These are phyloP conservation scores for Ophiostoma quercus DNA, from an alignment of 2,329 filamentous ascomycete genomes.

Conservation along the genomic window DNA sequence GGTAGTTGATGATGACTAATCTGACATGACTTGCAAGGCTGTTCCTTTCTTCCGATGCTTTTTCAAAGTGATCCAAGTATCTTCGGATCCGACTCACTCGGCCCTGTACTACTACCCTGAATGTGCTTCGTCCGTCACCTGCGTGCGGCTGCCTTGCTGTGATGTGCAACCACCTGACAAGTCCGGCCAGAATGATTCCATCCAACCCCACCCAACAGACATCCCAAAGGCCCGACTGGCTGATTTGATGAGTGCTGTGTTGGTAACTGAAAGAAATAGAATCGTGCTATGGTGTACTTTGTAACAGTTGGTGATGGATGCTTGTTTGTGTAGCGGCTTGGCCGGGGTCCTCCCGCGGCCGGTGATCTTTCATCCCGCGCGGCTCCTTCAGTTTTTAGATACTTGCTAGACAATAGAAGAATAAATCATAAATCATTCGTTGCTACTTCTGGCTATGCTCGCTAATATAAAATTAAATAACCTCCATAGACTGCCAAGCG, in stretches of 20 bases:
- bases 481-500: no score
- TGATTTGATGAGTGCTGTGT: not conserved
- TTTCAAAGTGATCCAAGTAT: not conserved
- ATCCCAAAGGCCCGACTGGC: not conserved
- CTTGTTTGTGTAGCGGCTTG: constrained; percentile 6
- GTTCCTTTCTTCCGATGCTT: not conserved
- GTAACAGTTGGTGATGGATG: not conserved
- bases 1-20: not conserved
- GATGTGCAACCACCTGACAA: not conserved
- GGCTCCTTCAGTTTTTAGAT: no score
- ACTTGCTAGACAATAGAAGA: not conserved
- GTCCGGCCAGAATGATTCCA: constrained; percentile 4
- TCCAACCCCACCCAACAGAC: constrained; percentile 3
- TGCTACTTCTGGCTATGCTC: not conserved
- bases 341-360: not conserved
- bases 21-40: not conserved
- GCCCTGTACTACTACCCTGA: not conserved
- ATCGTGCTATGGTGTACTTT: no score
- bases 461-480: not conserved
- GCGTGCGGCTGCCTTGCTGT: not conserved
- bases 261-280: not conserved
- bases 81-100: not conserved
- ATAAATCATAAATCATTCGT: not conserved
- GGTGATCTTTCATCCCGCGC: not conserved
- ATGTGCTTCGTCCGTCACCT: not conserved